These are phyloP conservation scores for Saccharata proteae DNA, from an alignment of 2,329 filamentous ascomycete genomes.

Conservation along the genomic window DNA sequence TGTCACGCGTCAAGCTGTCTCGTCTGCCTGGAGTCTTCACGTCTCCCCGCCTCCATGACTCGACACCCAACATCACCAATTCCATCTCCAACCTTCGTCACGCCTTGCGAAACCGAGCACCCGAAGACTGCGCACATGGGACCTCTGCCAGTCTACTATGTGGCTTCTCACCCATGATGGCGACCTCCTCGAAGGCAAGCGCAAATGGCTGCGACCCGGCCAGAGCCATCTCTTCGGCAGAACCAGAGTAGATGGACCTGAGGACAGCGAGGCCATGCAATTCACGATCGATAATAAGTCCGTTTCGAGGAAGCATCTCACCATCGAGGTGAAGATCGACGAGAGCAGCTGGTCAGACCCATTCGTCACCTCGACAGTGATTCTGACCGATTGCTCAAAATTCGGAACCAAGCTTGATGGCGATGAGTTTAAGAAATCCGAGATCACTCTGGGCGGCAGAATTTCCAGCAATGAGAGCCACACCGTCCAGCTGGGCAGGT, in stretches of 20 bases:
- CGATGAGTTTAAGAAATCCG: conserved; percentile 49
- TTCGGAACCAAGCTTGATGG: conserved; percentile 72
- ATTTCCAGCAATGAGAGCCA: conserved; percentile 47
- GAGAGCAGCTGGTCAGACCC: conserved; percentile 42
- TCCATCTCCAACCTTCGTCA: too few species aligned
- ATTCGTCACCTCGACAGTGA: conserved; percentile 55
- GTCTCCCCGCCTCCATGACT: background rate
- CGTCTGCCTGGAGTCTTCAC: conserved; percentile 5
- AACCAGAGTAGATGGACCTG: conserved; percentile 45
- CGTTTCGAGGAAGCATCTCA: conserved; percentile 81
- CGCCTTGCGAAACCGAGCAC: background rate
- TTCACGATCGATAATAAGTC: conserved; percentile 57
- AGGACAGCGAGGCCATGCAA: conserved; percentile 23
- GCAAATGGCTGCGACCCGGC: conserved; percentile 75
- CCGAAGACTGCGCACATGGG: too few species aligned
- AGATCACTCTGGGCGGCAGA: conserved; percentile 16
- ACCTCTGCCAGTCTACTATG: too few species aligned
- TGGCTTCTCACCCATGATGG: conserved; percentile 45
- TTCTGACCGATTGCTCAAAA: conserved; percentile 73
- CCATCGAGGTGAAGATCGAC: conserved; percentile 58
- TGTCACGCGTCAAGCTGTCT: too few species aligned
- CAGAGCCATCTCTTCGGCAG: conserved; percentile 79
- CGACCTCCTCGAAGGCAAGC: conserved; percentile 48
- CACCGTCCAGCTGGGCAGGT: conserved; percentile 60
- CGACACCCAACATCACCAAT: background rate